Base-by-base conservation (phyloP, 371 early-diverging fungal species). In the Thermomucor indicae-seudaticae region DNA sequence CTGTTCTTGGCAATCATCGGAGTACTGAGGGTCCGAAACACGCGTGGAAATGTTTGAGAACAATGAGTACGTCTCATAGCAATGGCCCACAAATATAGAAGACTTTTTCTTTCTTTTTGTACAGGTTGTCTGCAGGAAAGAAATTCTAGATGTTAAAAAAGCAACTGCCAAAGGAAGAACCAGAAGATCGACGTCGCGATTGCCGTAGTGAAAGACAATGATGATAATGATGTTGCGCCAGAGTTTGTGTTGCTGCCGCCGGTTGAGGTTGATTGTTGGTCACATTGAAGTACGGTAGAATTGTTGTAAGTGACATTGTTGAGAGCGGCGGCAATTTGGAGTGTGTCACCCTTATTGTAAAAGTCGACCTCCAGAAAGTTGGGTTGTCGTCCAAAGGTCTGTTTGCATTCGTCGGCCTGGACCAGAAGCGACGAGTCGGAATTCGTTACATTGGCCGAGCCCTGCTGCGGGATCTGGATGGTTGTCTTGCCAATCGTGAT, bases 311-410 rank as follows among this genome's bases (percentile, higher is more conserved):
- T 59, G 22, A 90, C 89, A 40, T 73, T 74, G 59, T 91, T 91
- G 19, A 87, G 45, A 29, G 65, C 45, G 2, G 87, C 89, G 10
- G 83, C 75, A 44, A 70, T 65, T 35, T 71, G 46, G 45, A 83
- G 53, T 5, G 81, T 39, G 4, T 59, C 59, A 7, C 89, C 90
- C 14, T 72, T 47, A 27, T 90, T 84, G 54, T 84, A 90, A 62
- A 82, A 90, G 65, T 90, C 91, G 4, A 90, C 81, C 0, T 84
- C 74, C 23, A 90, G 64, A 62, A 82, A 90, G 61, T 79, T 89
- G 38, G 88, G 85, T 48, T 70, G 66, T 38, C 68, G 64, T 12
- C 65, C 71, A 55, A 82, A 83, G 2, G 70, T 68, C 3, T 56
- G 20, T 19, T 48, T 54, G 41, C 83, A 82, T 6, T 47, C 57